Base-by-base conservation (phyloP, 805 yeast species). In the Saturnispora zaruensis region DNA sequence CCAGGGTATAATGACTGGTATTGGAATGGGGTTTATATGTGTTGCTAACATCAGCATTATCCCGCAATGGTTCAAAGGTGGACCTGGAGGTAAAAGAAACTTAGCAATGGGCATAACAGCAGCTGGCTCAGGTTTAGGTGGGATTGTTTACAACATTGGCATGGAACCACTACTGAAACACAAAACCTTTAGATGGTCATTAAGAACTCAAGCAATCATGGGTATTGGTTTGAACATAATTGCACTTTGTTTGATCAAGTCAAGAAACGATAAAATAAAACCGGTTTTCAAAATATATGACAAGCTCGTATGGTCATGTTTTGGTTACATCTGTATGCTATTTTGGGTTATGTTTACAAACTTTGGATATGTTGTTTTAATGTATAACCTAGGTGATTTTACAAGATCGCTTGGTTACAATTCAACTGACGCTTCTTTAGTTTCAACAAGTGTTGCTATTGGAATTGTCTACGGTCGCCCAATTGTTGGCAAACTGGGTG, bases 1-100 rank as follows among this genome's bases (percentile, higher is more conserved):
- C 5, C 90, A 84, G 64, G 90, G 91, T 23, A 68, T 82, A 2
- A 53, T 84, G 41, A 75, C 74, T 47, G 84, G 88, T 26, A 58
- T 76, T 26, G 82, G 82, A 3, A 62, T 79, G 55, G 79, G 87
- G 0, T 61, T 79, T 9, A 68, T 80, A 38, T 74, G 78, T 46
- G 71, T 80, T 3, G 83, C 90, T 1, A 80, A 78, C 4, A 66
- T 79, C 18, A 72, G 79, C 1, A 64, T 83, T 13, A 57, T 84
- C 24, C 88, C 89, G 0, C 85, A 79, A 50, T 84, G 86, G 84
- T 84, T 84, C 60, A 54, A 62, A 50, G 58, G 57, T 43, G 58
- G 58, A 4, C 55, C 54, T 11, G 57, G 55, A 41, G 81, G 76
- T 55, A 80, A 68, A 52, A 70, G 90, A 55, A 81, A 81, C 25